These are phyloP conservation scores for Colletotrichum brevisporum DNA, from an alignment of 2,329 filamentous ascomycete genomes.

Conservation along the genomic window DNA sequence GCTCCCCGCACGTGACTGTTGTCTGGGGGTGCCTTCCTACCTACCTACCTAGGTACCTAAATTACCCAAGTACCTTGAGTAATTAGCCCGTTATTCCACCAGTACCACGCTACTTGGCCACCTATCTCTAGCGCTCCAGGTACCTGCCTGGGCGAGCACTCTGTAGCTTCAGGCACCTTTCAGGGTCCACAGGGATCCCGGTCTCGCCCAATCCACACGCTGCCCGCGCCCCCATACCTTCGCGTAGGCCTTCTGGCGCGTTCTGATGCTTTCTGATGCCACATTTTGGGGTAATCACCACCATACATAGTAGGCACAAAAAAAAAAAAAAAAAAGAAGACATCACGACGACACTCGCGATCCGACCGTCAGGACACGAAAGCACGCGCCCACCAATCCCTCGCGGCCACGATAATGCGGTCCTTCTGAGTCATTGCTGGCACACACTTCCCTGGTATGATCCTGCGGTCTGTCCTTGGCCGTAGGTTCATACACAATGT, in stretches of 20 bases:
- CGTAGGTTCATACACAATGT: conserved; percentile 44
- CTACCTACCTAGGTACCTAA: background rate
- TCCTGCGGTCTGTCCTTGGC: conserved; percentile 29
- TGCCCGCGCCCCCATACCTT: conserved; percentile 22
- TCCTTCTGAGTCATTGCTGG: conserved; percentile 23
- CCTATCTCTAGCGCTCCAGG: background rate
- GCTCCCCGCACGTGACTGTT: conserved; percentile 49
- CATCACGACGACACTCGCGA: background rate
- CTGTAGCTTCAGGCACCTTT: background rate
- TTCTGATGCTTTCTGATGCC: conserved; percentile 41
- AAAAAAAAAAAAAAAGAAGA: conserved; percentile 12
- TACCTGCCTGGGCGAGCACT: no score
- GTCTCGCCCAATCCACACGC: conserved; percentile 24
- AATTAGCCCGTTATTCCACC: no score
- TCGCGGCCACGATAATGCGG: conserved; percentile 21
- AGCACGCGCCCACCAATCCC: conserved; percentile 5
- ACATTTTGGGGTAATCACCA: conserved; percentile 19
- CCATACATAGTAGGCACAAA: no score
- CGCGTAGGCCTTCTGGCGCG: conserved; percentile 31
- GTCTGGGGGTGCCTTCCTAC: background rate
- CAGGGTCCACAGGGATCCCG: background rate
- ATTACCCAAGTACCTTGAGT: no score
- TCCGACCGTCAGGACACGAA: conserved; percentile 20
- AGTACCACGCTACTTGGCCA: no score
- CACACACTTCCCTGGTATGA: conserved; percentile 28